These are phyloP conservation scores for Cladophialophora immunda DNA, from an alignment of 2,329 filamentous ascomycete genomes.

Conservation along the genomic window DNA sequence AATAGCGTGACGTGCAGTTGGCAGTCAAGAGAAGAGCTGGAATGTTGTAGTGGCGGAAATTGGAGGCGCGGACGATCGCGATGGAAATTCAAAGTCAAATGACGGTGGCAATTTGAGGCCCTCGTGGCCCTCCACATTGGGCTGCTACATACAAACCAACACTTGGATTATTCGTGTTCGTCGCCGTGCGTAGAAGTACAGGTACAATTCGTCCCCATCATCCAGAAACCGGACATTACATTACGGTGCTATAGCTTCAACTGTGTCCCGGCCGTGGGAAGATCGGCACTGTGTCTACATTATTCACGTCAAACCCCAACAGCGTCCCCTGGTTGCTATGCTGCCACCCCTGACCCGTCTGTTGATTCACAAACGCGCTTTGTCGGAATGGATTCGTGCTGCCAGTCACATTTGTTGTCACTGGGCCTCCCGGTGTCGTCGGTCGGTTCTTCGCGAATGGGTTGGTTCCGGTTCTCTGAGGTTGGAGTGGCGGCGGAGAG, in stretches of 20 bases:
- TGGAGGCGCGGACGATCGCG: background rate
- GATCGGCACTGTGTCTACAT: conserved; percentile 79
- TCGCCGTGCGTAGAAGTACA: background rate
- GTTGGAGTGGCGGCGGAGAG: conserved; percentile 55
- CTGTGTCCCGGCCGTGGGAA: conserved; percentile 78
- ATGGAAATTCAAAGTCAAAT: conserved; percentile 9
- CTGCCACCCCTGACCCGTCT: conserved; percentile 90
- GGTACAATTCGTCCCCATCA: conserved; percentile 3
- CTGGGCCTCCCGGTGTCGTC: conserved; percentile 52
- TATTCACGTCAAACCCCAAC: conserved; percentile 75
- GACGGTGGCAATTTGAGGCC: conserved; percentile 1
- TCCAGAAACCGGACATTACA: conserved; percentile 19
- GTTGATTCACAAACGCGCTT: conserved; percentile 86
- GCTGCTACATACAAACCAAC: too few relatives aligned
- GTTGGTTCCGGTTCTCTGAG: conserved; percentile 74
- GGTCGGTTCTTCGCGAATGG: conserved; percentile 70
- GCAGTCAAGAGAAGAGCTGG: background rate
- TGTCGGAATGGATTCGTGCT: conserved; percentile 96
- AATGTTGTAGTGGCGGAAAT: background rate
- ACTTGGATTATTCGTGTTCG: background rate
- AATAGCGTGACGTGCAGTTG: background rate
- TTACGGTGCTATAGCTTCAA: conserved; percentile 43
- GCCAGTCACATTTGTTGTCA: conserved; percentile 81
- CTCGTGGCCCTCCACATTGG: background rate
- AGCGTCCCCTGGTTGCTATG: conserved; percentile 79